A percentile compares a stretch with the other conserved stretches of the same genome.
These are phyloP conservation scores for Aspergillus sclerotiicarbonarius DNA, from an alignment of 495 filamentous ascomycete species.

Conservation along the genomic window DNA sequence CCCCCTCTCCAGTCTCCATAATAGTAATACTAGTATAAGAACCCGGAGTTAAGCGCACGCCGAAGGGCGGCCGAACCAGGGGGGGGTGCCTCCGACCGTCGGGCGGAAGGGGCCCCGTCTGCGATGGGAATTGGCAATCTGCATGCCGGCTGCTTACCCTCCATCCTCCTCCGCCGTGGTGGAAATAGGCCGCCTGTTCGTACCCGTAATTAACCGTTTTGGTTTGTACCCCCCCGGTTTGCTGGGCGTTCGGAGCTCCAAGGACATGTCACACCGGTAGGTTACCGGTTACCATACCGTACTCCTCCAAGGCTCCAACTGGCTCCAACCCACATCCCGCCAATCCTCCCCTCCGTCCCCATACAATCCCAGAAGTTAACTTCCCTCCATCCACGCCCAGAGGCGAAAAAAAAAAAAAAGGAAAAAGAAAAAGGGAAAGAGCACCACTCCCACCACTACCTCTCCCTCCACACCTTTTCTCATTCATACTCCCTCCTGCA, in stretches of 20 bases:
- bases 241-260: neutral
- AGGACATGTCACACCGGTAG: neutral
- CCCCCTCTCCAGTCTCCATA: neutral
- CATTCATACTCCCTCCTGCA: conserved; percentile 7
- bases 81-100: neutral
- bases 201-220: neutral
- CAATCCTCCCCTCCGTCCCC: conserved; percentile 7
- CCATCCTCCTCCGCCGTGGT: neutral
- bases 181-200: neutral
- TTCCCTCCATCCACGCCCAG: conserved; percentile 1
- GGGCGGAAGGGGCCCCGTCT: neutral
- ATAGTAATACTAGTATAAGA: too few relatives aligned
- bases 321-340: neutral
- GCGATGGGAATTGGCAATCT: too few relatives aligned
- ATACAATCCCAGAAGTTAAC: conserved; percentile 5
- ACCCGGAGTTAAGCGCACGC: neutral
- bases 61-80: neutral
- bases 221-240: neutral
- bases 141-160: neutral
- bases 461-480: neutral
- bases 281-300: neutral
- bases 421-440: neutral
- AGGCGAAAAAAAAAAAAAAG: conserved; percentile 4
- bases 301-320: neutral
- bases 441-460: neutral